Evolutionary conservation across 2,329 filamentous ascomycete species (phyloP).

Genomic region (Raffaelea ambrosiae): DNA sequence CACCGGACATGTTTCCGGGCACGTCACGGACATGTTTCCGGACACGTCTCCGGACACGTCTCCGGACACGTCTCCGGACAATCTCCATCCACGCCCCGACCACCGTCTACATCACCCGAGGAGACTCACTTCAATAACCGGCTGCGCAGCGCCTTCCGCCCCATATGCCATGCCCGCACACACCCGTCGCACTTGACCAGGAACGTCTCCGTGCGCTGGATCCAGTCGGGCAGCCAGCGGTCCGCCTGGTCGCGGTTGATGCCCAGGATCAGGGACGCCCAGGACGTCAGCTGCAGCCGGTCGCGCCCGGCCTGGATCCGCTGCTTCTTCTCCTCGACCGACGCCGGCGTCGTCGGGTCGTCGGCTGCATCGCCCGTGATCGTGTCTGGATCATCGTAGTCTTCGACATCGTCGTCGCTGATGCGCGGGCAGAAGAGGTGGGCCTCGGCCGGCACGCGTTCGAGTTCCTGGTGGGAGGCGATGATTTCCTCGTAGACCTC

Average conservation of each 20-base stretch:
- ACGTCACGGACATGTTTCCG: too few relatives aligned
- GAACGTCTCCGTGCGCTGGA: slow-evolving; percentile 44
- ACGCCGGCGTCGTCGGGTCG: neutral
- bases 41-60: too few relatives aligned
- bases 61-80: too few relatives aligned
- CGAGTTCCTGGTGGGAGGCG: slow-evolving; percentile 33
- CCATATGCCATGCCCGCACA: slow-evolving; percentile 65
- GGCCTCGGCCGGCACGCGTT: slow-evolving; percentile 33
- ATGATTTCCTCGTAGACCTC: slow-evolving; percentile 30
- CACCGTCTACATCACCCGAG: neutral
- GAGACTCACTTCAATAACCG: slow-evolving; percentile 48
- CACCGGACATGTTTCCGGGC: too few relatives aligned
- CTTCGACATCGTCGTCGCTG: slow-evolving; percentile 51
- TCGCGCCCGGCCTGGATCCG: slow-evolving; percentile 46
- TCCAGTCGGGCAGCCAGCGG: slow-evolving; percentile 52
- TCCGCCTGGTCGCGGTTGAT: slow-evolving; percentile 53
- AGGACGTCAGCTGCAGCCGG: slow-evolving; percentile 55
- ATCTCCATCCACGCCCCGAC: too few relatives aligned
- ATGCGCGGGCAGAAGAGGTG: slow-evolving; percentile 64
- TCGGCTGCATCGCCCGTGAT: too few relatives aligned
- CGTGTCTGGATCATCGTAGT: slow-evolving; percentile 46
- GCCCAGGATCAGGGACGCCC: slow-evolving; percentile 61
- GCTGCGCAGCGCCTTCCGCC: slow-evolving; percentile 54
- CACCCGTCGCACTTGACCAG: slow-evolving; percentile 61
- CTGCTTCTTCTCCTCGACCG: slow-evolving; percentile 35